Base-by-base conservation (phyloP, 441 rosid genomes). In the Euphorbia neoarborescens region DNA sequence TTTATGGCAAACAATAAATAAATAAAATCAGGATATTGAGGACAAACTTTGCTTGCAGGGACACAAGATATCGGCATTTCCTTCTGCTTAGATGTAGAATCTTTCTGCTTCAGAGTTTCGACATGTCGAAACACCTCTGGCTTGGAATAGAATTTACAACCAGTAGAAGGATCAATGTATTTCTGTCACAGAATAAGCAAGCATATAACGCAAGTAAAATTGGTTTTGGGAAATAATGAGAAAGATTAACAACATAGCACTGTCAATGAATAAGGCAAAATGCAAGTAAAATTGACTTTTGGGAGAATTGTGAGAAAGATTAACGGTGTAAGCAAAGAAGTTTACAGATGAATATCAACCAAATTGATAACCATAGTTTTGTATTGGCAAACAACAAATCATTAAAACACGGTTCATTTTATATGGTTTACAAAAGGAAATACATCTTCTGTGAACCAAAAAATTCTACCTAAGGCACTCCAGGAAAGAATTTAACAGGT, bases 61-160 rank as follows among this genome's bases (percentile, higher is more conserved):
- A 5, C 48, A 32, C 6, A 2, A 37, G 58, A 37, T 27, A 9
- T 44, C 32, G 9, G 2, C 17, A 51, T 61, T 73, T 71, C 71
- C 71, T 71, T 62, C 69, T 22, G 68, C 66, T 69, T 61, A 25
- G 76, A 25, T 1, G 10, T 67, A 69, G 46, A n/a, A 50, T 60
- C 75, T 64, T 58, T 72, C 54, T 48, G 68, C 77, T 71, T 75
- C n/a, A 40, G 22, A 56, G 62, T 53, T 48, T 71, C 28, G 51
- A 85, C 85, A 81, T 78, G 71, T 53, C 54, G 72, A 25, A 75
- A 20, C 69, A 82, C 86, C 66, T 77, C 59, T 62, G 87, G 87
- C 80, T 73, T 80, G 72, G 89, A 83, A 70, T 67, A 65, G 76
- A 76, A 83, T 75, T 59, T 86, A 65, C 12, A 24, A 69, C 81